Evolutionary conservation across 2,329 filamentous ascomycete species (phyloP), one percentile per base, ranked within the genome.

Genomic region (Colletotrichum sojae): DNA sequence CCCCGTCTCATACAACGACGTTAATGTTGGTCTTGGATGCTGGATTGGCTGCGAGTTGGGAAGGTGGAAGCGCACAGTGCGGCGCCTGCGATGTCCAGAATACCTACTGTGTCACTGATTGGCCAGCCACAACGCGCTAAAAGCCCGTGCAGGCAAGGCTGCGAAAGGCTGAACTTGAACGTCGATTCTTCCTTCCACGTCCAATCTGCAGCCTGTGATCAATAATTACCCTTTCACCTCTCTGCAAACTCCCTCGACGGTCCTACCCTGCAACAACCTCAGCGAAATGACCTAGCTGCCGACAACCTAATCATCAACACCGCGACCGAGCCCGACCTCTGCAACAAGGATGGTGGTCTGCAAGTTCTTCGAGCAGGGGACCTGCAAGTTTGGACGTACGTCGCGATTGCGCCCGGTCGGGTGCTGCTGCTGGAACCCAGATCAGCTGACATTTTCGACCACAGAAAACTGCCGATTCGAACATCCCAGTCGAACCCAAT

Each of bases 401-500:
- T 80, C 55, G 60, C 60, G 31, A 48, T 31, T 52, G 49, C 49
- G 49, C 49, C 49, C 22, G 6, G 8, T 20, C 46, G 45, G 18
- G 16, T n/a, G 12, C 13, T 49, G 18, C 18, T 18, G 46, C n/a
- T 49, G 46, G n/a, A 18, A 40, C 6, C 15, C 22, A 53, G 3
- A 36, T 53, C 20, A 8, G 40, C 54, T 72, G 15, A 62, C n/a
- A n/a, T 18, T 48, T 51, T 40, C 9, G 36, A 22, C 51, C 15
- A 15, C 61, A 90, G 88, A 81, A 54, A 82, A 76, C 56, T 90
- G 88, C 75, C 82, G 84, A 63, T 88, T 85, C 74, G 87, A 90
- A 64, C 87, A 90, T 73, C 85, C 80, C 69, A 84, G 73, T 57
- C 68, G 79, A 55, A 59, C 20, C n/a, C 69, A 71, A 52, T 57